Evolutionary conservation across 2,329 filamentous ascomycete genomes (phyloP).

Genomic region (Paramyrothecium roridum): DNA sequence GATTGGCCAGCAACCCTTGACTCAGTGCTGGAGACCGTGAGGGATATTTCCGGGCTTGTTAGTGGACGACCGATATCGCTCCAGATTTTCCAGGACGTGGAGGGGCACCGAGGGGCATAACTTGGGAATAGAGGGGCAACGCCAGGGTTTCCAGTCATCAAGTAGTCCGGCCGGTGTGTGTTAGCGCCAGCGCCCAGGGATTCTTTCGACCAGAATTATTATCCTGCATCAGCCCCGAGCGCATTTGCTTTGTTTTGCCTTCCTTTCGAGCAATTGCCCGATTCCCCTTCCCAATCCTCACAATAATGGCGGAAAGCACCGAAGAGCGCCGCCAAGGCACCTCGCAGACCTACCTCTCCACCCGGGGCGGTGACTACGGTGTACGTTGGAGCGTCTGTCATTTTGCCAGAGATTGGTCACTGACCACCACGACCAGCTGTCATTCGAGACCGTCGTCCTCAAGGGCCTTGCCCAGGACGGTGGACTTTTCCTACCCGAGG

Average conservation of each 20-base stretch:
- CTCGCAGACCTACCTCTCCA: slow-evolving; percentile 21
- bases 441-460: slow-evolving; percentile 83
- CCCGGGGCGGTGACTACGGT: slow-evolving; percentile 21
- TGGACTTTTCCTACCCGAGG: slow-evolving; percentile 81
- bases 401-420: neutral
- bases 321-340: neutral
- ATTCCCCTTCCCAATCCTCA: neutral
- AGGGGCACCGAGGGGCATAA: neutral
- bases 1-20: no score
- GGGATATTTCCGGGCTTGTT: neutral
- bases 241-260: neutral
- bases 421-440: slow-evolving; percentile 51
- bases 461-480: slow-evolving; percentile 82
- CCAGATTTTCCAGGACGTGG: neutral
- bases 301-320: neutral
- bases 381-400: slow-evolving; percentile 6
- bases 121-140: neutral
- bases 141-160: neutral
- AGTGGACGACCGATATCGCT: neutral
- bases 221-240: neutral
- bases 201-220: neutral
- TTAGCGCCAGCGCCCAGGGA: no score
- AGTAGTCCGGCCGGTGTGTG: no score
- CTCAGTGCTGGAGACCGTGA: neutral
- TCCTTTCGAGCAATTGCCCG: neutral